Evolutionary conservation across 805 yeast species (phyloP).

Genomic region (Lipomyces orientalis): DNA sequence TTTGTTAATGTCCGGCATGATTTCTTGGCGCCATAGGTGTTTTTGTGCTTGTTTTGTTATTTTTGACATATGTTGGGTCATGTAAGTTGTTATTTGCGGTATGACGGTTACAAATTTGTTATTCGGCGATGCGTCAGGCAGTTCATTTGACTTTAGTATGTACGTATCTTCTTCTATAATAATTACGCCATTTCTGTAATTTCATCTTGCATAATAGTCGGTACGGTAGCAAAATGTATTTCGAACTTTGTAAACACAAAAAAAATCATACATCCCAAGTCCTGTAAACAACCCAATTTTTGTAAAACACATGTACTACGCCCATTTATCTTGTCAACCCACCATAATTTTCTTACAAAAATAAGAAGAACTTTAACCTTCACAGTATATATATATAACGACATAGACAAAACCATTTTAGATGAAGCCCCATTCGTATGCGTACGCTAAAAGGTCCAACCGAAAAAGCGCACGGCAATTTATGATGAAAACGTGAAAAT

Average conservation of each 20-base stretch:
- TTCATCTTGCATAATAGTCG: not conserved
- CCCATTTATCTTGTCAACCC: slow-evolving; percentile 1
- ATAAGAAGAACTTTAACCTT: too few relatives aligned
- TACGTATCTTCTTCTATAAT: not conserved
- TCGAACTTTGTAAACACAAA: not conserved
- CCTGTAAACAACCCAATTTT: slow-evolving; percentile 2
- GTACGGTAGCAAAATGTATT: not conserved
- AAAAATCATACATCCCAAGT: slow-evolving; percentile 1
- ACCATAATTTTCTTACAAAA: not conserved
- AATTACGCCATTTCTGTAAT: not conserved
- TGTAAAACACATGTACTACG: not conserved
- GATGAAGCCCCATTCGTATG: not conserved
- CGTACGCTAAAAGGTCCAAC: not conserved
- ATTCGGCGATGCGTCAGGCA: not conserved
- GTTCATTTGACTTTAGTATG: not conserved
- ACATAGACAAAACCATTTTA: not conserved
- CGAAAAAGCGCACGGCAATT: not conserved
- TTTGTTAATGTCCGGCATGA: slow-evolving; percentile 34
- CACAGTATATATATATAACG: not conserved
- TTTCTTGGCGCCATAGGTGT: slow-evolving; percentile 22
- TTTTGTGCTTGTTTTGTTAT: not conserved
- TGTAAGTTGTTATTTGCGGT: not conserved
- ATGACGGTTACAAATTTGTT: not conserved
- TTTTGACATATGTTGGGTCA: not conserved
- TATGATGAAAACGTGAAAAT: not conserved